Evolutionary conservation across 257 asterid genomes (phyloP).

Genomic region (Solanum chilense): DNA sequence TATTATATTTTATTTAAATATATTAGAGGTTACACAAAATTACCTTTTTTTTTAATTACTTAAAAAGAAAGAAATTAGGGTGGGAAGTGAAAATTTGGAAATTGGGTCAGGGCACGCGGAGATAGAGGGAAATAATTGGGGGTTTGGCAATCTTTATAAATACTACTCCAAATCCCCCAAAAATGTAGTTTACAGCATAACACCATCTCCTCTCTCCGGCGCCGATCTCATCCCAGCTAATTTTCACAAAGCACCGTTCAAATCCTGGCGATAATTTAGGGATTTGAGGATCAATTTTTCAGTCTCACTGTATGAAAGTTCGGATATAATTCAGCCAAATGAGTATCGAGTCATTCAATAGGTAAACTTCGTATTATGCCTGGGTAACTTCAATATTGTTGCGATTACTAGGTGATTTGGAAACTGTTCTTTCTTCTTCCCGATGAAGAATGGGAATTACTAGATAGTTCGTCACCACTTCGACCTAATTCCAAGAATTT

Average conservation of each 20-base stretch:
- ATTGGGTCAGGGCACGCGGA: not conserved
- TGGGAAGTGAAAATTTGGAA: not conserved
- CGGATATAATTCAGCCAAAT: not conserved
- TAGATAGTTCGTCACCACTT: not conserved
- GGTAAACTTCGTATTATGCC: constrained; percentile 1
- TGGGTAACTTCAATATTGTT: too few species aligned
- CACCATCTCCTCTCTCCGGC: not conserved
- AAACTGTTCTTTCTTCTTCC: too few species aligned
- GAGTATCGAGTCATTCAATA: constrained; percentile 19
- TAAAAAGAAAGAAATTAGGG: not conserved
- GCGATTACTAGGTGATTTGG: too few species aligned
- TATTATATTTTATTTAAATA: too few species aligned
- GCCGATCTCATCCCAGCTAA: not conserved
- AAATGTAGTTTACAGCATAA: not conserved
- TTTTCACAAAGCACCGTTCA: not conserved
- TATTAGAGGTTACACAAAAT: too few species aligned
- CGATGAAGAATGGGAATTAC: too few species aligned
- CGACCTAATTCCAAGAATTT: too few species aligned
- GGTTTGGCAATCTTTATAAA: not conserved
- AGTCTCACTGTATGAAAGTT: not conserved
- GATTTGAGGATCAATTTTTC: not conserved
- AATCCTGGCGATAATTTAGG: not conserved
- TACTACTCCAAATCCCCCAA: not conserved
- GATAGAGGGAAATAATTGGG: not conserved
- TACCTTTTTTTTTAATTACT: too few species aligned